These are phyloP conservation scores for Geotrichum restrictum DNA, from an alignment of 1,139 yeast genomes.

Conservation along the genomic window DNA sequence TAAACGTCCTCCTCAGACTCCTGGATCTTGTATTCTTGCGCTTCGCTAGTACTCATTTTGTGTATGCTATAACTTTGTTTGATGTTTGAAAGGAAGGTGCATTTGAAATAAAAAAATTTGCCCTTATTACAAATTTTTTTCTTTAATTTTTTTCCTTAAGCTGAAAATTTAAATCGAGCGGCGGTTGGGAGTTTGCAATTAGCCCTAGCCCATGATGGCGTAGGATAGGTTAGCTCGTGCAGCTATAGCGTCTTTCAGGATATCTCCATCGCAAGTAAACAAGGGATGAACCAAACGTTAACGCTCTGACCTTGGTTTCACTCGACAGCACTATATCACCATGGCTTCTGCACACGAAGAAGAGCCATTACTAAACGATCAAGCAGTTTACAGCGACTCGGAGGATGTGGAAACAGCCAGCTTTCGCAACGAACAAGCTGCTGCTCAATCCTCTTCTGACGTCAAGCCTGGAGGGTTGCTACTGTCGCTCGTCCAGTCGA, in stretches of 20 bases:
- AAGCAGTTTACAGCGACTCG: not conserved
- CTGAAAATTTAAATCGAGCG: not conserved
- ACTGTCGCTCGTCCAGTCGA: slow-evolving; percentile 18
- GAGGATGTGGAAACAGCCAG: not conserved
- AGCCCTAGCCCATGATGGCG: slow-evolving; percentile 8
- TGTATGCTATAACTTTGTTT: not conserved
- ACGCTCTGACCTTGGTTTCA: not conserved
- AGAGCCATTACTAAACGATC: slow-evolving; percentile 11
- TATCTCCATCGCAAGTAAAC: not conserved
- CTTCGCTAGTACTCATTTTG: slow-evolving; percentile 10
- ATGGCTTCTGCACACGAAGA: slow-evolving; percentile 13
- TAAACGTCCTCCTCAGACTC: slow-evolving; percentile 26
- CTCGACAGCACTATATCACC: not conserved
- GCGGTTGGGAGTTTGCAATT: slow-evolving; percentile 9
- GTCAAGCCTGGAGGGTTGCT: not conserved
- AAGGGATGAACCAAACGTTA: not conserved
- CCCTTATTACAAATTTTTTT: slow-evolving; percentile 2
- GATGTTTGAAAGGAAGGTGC: not conserved
- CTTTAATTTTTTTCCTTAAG: not conserved
- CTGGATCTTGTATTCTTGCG: slow-evolving; percentile 5
- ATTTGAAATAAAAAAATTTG: slow-evolving; percentile 9
- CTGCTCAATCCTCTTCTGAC: no score
- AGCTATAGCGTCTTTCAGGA: no score
- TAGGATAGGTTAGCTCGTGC: not conserved
- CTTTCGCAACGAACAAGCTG: not conserved